phyloP scores from a whole-genome alignment of 306 rosid species.

The Quercus rubra region DNA sequence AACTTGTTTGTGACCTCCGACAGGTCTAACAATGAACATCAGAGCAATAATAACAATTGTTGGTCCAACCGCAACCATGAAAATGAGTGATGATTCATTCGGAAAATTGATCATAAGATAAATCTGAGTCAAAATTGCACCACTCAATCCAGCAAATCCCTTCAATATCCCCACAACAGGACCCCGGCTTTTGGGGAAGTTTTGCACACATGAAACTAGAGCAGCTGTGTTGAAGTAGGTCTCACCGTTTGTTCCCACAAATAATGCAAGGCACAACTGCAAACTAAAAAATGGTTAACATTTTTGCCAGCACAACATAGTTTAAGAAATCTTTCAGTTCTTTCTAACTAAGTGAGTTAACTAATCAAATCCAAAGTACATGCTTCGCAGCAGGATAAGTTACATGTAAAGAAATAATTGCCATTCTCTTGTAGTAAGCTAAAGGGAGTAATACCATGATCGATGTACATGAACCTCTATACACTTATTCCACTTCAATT shows the following conservation, averaged over 20 bases:
- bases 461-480: not conserved
- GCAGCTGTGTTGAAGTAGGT: slow-evolving; percentile 80
- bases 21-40: slow-evolving; percentile 67
- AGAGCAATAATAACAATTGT: slow-evolving; percentile 47
- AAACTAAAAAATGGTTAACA: slow-evolving; percentile 21
- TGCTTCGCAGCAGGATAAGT: not conserved
- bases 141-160: slow-evolving; percentile 70
- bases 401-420: not conserved
- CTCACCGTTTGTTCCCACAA: slow-evolving; percentile 71
- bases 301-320: not conserved
- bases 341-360: not conserved
- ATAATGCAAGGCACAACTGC: slow-evolving; percentile 67
- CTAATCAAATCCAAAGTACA: not conserved
- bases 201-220: slow-evolving; percentile 63
- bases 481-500: not conserved
- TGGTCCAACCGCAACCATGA: slow-evolving; percentile 68
- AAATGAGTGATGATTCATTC: slow-evolving; percentile 46
- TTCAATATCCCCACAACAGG: slow-evolving; percentile 72
- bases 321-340: not conserved
- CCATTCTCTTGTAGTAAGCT: not conserved
- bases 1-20: slow-evolving; percentile 44
- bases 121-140: slow-evolving; percentile 65
- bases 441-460: not conserved
- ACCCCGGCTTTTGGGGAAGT: slow-evolving; percentile 69
- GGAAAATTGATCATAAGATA: slow-evolving; percentile 47